phyloP scores from a whole-genome alignment of 2,329 filamentous ascomycete species.

The Fusarium newnesense region DNA sequence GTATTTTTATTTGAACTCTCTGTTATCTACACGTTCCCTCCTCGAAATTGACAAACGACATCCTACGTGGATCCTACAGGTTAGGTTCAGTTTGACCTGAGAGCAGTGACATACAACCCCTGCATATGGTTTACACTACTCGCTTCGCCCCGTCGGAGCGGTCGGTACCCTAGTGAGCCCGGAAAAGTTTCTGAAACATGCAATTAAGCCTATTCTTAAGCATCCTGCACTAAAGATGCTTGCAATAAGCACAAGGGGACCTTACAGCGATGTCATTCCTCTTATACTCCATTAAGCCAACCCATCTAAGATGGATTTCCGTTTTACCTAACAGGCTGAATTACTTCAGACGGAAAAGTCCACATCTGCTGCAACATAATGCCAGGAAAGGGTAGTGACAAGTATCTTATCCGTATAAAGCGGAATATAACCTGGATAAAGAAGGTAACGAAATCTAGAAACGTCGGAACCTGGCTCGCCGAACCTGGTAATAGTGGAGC shows the following conservation, averaged over 20 bases:
- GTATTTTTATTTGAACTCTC: accelerated
- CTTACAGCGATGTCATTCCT: neutral
- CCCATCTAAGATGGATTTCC: neutral
- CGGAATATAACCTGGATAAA: conserved; percentile 7
- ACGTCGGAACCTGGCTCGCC: conserved; percentile 7
- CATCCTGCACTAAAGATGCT: neutral
- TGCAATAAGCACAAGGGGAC: no score
- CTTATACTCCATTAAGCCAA: neutral
- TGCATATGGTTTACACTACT: neutral
- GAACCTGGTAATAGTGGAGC: conserved; percentile 8
- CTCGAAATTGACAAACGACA: neutral
- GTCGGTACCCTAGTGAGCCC: neutral
- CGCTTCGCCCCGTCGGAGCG: neutral
- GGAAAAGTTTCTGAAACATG: neutral
- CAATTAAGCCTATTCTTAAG: conserved; percentile 15
- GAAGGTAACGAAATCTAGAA: conserved; percentile 9
- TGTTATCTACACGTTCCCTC: accelerated
- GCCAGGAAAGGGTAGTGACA: neutral
- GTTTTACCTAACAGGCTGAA: conserved; percentile 9
- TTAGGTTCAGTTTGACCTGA: neutral
- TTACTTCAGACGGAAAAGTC: neutral
- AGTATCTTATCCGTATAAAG: conserved; percentile 8
- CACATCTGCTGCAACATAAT: neutral
- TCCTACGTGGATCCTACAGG: neutral
- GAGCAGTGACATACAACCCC: neutral